Percentiles rank a stretch among this genome's conserved stretches.
phyloP scores from a whole-genome alignment of 2,329 filamentous ascomycete genomes.

The Aspergillus puulaauensis region DNA sequence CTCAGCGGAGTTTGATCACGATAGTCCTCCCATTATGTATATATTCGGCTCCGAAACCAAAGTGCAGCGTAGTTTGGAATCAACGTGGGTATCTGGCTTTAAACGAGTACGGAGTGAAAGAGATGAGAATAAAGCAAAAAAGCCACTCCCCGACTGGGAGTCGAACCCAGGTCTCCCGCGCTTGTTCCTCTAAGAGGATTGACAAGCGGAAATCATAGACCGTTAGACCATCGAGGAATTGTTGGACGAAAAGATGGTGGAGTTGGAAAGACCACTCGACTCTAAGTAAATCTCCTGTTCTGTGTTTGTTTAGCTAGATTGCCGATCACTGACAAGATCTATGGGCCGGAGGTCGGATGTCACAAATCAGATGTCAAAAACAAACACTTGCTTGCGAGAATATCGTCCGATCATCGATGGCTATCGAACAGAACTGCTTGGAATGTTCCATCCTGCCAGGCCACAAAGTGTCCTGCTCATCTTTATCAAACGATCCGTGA shows the following conservation, averaged over 20 bases:
- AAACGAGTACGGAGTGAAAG: not conserved
- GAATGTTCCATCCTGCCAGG: too few species aligned
- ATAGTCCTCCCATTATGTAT: not conserved
- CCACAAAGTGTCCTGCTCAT: not conserved
- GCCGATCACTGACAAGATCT: not conserved
- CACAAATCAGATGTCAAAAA: too few species aligned
- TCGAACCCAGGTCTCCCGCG: constrained; percentile 8
- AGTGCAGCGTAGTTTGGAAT: not conserved
- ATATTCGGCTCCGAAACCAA: not conserved
- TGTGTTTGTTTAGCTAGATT: not conserved
- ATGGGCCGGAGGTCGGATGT: not conserved
- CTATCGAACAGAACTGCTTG: too few species aligned
- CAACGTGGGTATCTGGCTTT: too few species aligned
- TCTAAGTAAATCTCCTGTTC: not conserved
- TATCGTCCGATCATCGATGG: too few species aligned
- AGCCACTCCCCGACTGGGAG: constrained; percentile 8
- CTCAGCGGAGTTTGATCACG: not conserved
- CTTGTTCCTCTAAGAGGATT: constrained; percentile 2
- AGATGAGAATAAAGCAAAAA: not conserved
- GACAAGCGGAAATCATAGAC: constrained; percentile 23
- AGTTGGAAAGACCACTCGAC: too few species aligned
- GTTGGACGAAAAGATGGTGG: not conserved
- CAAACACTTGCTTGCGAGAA: too few species aligned
- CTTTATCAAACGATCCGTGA: constrained; percentile 1
- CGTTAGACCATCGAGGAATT: constrained; percentile 20